A percentile compares a stretch with the other conserved stretches of the same genome.
Conservation (phyloP, 768 basidiomycete genomes). For the Podaxis carcinomalis region DNA sequence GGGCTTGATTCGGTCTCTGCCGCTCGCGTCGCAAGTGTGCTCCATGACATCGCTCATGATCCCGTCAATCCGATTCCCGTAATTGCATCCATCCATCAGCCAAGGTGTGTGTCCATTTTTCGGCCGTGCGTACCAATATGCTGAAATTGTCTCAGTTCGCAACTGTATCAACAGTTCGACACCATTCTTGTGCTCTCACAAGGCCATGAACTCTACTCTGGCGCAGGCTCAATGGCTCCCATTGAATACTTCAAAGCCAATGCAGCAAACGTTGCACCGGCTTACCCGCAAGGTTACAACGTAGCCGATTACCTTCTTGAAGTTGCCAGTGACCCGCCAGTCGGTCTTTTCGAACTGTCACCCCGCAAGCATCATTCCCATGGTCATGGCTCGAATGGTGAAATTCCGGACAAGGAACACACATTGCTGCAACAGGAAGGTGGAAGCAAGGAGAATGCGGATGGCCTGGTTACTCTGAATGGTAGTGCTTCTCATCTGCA, state of each 20-base stretch:
- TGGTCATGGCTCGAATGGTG: not conserved
- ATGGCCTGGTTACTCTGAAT: conserved; percentile 11
- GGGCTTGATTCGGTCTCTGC: conserved; percentile 90
- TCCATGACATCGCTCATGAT: conserved; percentile 73
- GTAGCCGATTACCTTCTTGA: conserved; percentile 91
- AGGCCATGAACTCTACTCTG: conserved; percentile 76
- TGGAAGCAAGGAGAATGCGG: not conserved
- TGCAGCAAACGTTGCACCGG: conserved; percentile 33
- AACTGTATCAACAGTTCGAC: conserved; percentile 83
- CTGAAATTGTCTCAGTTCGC: conserved; percentile 46
- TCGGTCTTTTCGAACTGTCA: conserved; percentile 35
- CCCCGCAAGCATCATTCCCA: not conserved
- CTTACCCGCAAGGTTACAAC: conserved; percentile 81
- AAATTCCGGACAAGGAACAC: not conserved
- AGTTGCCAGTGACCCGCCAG: conserved; percentile 67
- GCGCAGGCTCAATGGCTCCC: conserved; percentile 69
- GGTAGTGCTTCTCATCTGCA: not conserved
- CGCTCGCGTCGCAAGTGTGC: conserved; percentile 69
- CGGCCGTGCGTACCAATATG: not conserved
- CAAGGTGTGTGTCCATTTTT: conserved; percentile 43
- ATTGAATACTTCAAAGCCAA: conserved; percentile 57
- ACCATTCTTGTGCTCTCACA: conserved; percentile 73
- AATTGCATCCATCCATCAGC: conserved; percentile 86
- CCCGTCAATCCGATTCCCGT: conserved; percentile 68
- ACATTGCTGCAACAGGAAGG: not conserved